Evolutionary conservation across 106 monocot species (phyloP).

Genomic region (Dendrobium nobile): DNA sequence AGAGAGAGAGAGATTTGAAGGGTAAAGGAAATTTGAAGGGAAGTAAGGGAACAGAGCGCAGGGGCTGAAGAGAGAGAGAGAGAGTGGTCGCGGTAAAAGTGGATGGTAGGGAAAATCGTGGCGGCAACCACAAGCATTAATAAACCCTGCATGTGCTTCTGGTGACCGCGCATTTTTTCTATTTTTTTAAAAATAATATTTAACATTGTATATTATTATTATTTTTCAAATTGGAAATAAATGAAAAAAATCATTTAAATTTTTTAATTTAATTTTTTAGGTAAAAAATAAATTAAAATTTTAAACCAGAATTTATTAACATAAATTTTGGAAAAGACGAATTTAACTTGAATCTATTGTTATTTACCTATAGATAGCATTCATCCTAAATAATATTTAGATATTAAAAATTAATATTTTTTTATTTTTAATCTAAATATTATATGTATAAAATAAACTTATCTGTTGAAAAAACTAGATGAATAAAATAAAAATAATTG

Average conservation of each 20-base stretch:
- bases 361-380: constrained; percentile 5
- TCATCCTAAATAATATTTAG: background rate
- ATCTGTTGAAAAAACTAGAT: too few relatives aligned
- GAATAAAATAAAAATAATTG: too few relatives aligned
- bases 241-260: background rate
- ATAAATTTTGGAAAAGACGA: too few relatives aligned
- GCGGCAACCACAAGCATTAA: background rate
- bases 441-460: too few relatives aligned
- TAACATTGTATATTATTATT: background rate
- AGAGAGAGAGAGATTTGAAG: background rate
- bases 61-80: too few relatives aligned
- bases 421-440: too few relatives aligned
- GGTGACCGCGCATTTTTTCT: background rate
- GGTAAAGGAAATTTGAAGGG: background rate
- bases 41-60: background rate
- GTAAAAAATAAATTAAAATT: background rate
- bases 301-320: background rate
- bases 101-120: constrained; percentile 15
- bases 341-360: background rate
- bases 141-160: background rate
- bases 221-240: background rate
- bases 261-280: background rate
- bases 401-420: too few relatives aligned
- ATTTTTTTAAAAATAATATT: too few relatives aligned
- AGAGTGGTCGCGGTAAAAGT: constrained; percentile 21